phyloP scores from a whole-genome alignment of 768 basidiomycete species.

The Boletus subparvulus region DNA sequence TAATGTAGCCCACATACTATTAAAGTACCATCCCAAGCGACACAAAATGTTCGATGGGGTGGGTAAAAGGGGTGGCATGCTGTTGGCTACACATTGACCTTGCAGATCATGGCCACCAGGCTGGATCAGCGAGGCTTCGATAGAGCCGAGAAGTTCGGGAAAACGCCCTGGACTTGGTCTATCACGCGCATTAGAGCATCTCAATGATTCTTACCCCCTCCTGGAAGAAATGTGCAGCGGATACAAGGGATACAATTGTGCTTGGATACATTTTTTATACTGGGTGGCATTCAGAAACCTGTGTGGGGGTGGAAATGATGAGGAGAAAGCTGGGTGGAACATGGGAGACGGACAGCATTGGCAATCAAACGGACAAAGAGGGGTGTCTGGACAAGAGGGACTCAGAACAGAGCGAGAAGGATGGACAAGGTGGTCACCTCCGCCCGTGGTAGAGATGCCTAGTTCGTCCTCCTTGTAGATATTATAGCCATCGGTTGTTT shows the following conservation, averaged over 20 bases:
- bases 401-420: slow-evolving; percentile 13
- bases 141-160: slow-evolving; percentile 40
- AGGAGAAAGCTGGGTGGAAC: background rate
- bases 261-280: background rate
- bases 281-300: slow-evolving; percentile 27
- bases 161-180: too few species aligned
- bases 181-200: background rate
- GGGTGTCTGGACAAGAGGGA: slow-evolving; percentile 57
- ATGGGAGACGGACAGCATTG: slow-evolving; percentile 68
- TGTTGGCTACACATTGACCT: slow-evolving; percentile 70
- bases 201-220: background rate
- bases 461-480: slow-evolving; percentile 86
- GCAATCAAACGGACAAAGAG: slow-evolving; percentile 87
- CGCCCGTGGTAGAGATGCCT: slow-evolving; percentile 62
- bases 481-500: slow-evolving; percentile 76
- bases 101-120: slow-evolving; percentile 40
- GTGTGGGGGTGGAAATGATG: background rate
- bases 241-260: slow-evolving; percentile 1
- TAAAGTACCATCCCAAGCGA: slow-evolving; percentile 21
- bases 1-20: slow-evolving; percentile 24
- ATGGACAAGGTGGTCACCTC: slow-evolving; percentile 51
- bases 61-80: slow-evolving; percentile 21
- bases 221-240: background rate
- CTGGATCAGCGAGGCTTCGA: slow-evolving; percentile 53
- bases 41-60: slow-evolving; percentile 22